Evolutionary conservation across 1,284 basidiomycete genomes (phyloP).

Genomic region (Cystobasidium sp.): DNA sequence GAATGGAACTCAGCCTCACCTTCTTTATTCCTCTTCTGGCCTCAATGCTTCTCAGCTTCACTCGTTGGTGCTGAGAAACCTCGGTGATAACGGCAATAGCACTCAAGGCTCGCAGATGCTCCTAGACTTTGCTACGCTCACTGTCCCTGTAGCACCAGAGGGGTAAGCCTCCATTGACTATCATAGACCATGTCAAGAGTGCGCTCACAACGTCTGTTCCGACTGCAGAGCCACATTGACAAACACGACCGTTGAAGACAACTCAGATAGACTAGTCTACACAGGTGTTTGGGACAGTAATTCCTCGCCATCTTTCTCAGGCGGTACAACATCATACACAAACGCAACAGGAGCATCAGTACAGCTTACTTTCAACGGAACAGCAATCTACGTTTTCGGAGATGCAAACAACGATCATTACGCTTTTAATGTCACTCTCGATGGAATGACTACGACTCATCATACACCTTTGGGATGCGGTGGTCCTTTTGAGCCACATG

Average conservation of each 20-base stretch:
- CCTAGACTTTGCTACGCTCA: constrained; percentile 54
- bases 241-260: constrained; percentile 57
- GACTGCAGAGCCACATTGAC: constrained; percentile 52
- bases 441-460: constrained; percentile 50
- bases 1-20: constrained; percentile 27
- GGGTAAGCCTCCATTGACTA: constrained; percentile 50
- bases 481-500: constrained; percentile 54
- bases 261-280: constrained; percentile 53
- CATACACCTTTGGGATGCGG: constrained; percentile 55
- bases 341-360: constrained; percentile 53
- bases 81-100: constrained; percentile 47
- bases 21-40: constrained; percentile 50
- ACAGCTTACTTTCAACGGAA: constrained; percentile 55
- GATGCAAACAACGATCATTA: constrained; percentile 60
- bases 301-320: constrained; percentile 54
- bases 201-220: neutral
- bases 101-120: constrained; percentile 55
- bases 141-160: constrained; percentile 52
- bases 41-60: constrained; percentile 47
- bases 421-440: constrained; percentile 55
- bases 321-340: constrained; percentile 55
- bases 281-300: constrained; percentile 57
- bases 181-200: neutral
- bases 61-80: constrained; percentile 47
- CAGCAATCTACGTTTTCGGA: constrained; percentile 58